A percentile compares a stretch with the other conserved stretches of the same genome.
These are phyloP conservation scores for Plenodomus lindquistii DNA, from an alignment of 2,329 filamentous ascomycete genomes.

Conservation along the genomic window DNA sequence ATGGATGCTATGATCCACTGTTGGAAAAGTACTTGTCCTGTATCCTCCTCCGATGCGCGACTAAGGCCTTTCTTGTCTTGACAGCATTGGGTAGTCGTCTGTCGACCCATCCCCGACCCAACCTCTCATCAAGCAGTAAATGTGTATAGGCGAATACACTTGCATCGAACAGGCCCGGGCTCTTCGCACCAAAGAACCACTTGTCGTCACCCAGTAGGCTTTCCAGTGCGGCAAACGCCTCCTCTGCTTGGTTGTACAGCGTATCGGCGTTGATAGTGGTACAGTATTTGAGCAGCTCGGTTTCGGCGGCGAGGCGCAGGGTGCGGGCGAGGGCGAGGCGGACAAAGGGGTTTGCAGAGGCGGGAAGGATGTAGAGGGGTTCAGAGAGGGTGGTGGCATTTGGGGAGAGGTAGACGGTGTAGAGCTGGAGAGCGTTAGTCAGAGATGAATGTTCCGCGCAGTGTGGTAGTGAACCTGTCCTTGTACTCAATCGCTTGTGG, in stretches of 20 bases:
- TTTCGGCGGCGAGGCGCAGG: constrained; percentile 72
- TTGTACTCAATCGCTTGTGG: not conserved
- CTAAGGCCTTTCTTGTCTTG: constrained; percentile 62
- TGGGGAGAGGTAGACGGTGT: constrained; percentile 76
- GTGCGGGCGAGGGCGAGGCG: constrained; percentile 65
- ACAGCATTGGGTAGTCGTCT: constrained; percentile 63
- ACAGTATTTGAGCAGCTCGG: constrained; percentile 70
- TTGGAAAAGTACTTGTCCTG: constrained; percentile 53
- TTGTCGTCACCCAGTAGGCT: constrained; percentile 59
- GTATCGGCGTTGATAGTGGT: constrained; percentile 61
- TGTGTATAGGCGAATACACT: constrained; percentile 89
- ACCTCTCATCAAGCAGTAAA: constrained; percentile 67
- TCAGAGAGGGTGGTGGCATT: constrained; percentile 70
- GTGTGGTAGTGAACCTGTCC: not conserved
- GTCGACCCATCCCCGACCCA: constrained; percentile 65
- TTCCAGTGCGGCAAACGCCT: constrained; percentile 66
- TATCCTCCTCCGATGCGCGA: constrained; percentile 66
- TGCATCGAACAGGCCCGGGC: constrained; percentile 81
- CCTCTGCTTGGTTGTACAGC: constrained; percentile 63
- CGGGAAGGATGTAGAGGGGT: constrained; percentile 69
- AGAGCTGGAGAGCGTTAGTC: constrained; percentile 57
- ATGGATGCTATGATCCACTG: constrained; percentile 9
- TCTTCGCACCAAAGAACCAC: constrained; percentile 63
- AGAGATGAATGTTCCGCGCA: not conserved
- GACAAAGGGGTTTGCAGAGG: constrained; percentile 65